phyloP scores from a whole-genome alignment of 1,139 yeast genomes.

The Nakaseomyces delphensis region DNA sequence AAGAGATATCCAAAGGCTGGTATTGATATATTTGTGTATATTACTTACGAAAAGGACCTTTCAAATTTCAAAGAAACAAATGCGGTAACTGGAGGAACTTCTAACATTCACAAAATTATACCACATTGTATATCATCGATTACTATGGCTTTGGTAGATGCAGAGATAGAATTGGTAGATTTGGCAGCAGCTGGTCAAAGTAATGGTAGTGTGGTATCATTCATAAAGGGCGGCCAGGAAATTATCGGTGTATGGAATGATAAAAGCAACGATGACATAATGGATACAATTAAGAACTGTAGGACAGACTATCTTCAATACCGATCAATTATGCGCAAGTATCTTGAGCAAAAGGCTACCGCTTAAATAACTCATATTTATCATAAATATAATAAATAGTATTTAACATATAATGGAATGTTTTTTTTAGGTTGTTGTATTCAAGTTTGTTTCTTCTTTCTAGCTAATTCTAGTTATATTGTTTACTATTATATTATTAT shows the following conservation, averaged over 20 bases:
- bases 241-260: conserved; percentile 34
- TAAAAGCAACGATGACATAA: conserved; percentile 14
- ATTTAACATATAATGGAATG: neutral
- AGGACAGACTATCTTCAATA: conserved; percentile 18
- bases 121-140: conserved; percentile 41
- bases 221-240: conserved; percentile 31
- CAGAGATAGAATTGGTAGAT: conserved; percentile 73
- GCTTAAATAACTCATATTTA: neutral
- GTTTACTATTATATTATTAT: neutral
- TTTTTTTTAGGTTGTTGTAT: neutral
- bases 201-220: conserved; percentile 30
- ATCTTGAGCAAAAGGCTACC: conserved; percentile 10
- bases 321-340: conserved; percentile 18
- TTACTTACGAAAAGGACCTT: conserved; percentile 29
- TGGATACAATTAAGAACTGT: conserved; percentile 18
- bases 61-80: conserved; percentile 10
- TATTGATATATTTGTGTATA: conserved; percentile 66
- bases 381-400: neutral
- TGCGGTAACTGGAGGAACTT: neutral
- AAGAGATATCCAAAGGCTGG: conserved; percentile 83
- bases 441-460: neutral
- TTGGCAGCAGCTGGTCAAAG: conserved; percentile 65
- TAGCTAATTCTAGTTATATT: neutral
- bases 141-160: conserved; percentile 69
- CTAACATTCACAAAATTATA: conserved; percentile 16